Percentiles rank a stretch among this genome's conserved stretches.
Evolutionary conservation across 2,329 filamentous ascomycete genomes (phyloP).

Genomic region (Aureobasidium zeae): DNA sequence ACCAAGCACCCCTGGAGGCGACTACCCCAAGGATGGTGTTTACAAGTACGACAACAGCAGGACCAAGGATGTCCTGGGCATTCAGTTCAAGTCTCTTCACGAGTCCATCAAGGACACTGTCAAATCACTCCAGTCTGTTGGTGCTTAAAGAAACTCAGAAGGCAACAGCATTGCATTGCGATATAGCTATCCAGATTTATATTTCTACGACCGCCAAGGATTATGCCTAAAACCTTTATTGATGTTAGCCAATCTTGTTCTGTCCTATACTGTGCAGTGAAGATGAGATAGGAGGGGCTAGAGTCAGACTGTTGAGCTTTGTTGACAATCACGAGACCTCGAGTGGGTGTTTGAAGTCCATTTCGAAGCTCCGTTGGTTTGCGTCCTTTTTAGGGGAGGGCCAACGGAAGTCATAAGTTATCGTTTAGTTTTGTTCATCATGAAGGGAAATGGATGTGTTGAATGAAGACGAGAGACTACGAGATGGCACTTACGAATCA

Average conservation of each 20-base stretch:
- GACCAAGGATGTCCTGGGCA: slow-evolving; percentile 47
- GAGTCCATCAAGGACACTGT: slow-evolving; percentile 53
- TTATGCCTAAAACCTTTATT: slow-evolving; percentile 1
- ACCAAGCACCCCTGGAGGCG: slow-evolving; percentile 32
- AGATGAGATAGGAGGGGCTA: neutral
- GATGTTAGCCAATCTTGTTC: slow-evolving; percentile 3
- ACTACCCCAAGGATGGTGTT: slow-evolving; percentile 40
- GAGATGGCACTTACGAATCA: slow-evolving; percentile 10
- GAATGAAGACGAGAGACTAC: neutral
- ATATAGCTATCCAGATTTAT: slow-evolving; percentile 4
- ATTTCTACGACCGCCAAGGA: neutral
- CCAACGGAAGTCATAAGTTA: slow-evolving; percentile 13
- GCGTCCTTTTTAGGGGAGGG: slow-evolving; percentile 8
- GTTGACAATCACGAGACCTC: slow-evolving; percentile 26
- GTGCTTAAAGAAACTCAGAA: slow-evolving; percentile 30
- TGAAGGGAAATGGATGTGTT: neutral
- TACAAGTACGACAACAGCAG: slow-evolving; percentile 49
- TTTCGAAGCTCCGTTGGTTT: slow-evolving; percentile 11
- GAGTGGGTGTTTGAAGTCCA: slow-evolving; percentile 25
- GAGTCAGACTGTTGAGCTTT: slow-evolving; percentile 49
- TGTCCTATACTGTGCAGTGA: neutral
- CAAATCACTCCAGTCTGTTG: slow-evolving; percentile 50
- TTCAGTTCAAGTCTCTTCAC: slow-evolving; percentile 51
- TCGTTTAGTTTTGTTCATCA: slow-evolving; percentile 14
- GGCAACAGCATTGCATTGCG: slow-evolving; percentile 7